Base-by-base conservation (phyloP, 2,329 filamentous ascomycete species). In the Cytospora mali region DNA sequence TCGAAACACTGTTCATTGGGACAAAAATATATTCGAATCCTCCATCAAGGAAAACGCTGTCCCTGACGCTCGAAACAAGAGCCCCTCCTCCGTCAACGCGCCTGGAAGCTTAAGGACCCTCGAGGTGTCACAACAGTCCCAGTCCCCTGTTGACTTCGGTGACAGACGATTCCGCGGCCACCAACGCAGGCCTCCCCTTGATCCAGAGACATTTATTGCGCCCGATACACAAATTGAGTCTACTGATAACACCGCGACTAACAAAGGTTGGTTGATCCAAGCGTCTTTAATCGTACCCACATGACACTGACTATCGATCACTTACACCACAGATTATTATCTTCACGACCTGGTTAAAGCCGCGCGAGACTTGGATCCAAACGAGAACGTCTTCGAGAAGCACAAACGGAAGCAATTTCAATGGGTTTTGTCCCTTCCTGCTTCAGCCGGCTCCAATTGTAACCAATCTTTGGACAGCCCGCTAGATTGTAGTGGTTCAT, bases 361-460 rank as follows among this genome's bases (percentile, higher is more conserved):
- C 13, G 63, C 63, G 31, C 56, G 63, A 35, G 53, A 50, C n/a
- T 48, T 63, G 39, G 53, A 60, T 54, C 52, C 64, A 66, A 69
- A 64, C 58, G 65, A 67, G 46, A 68, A 74, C 52, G 76, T 79
- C 61, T 72, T 80, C 55, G 69, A 73, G 56, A 77, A 74, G 66
- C 80, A 82, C 70, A 71, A 77, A 66, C 75, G 76, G 74, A 79
- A 79, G 76, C 75, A 81, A 71, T 84, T 80, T 69, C 79, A 83
- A 68, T 84, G 78, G 75, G 70, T 83, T 61, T 70, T 84, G 42
- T 76, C 76, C 27, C 73, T 78, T 65, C 73, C 76, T 52, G 68
- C 67, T 62, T 66, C 73, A 53, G 63, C 55, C 29, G 50, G 46
- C 27, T 46, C 54, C 46, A 49, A 18, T 29, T 21, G 23, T 53